phyloP scores from a whole-genome alignment of 805 yeast species.

The Novakomyces olei region DNA sequence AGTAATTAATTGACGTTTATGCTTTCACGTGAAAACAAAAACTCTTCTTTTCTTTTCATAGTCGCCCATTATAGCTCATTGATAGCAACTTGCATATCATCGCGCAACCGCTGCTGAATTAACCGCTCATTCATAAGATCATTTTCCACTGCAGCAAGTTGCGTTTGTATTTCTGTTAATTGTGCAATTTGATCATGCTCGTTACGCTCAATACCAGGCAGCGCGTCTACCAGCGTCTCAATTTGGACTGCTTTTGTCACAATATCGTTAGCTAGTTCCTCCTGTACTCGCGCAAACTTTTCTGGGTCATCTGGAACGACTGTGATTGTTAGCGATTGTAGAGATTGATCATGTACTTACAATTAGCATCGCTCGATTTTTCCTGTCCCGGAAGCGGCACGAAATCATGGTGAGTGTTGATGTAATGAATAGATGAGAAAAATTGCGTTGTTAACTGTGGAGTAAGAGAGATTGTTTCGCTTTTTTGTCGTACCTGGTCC shows the following conservation, averaged over 20 bases:
- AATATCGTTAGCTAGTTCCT: conserved; percentile 64
- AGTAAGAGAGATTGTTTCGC: background rate
- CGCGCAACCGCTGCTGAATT: no score
- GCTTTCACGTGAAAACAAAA: no score
- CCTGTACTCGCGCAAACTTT: conserved; percentile 22
- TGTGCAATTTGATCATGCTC: conserved; percentile 45
- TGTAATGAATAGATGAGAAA: conserved; percentile 8
- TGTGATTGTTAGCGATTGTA: no score
- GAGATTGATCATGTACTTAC: conserved; percentile 32
- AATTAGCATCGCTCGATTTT: conserved; percentile 40
- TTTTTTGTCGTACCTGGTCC: conserved; percentile 4
- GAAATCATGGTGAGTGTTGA: conserved; percentile 30
- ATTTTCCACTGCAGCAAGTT: conserved; percentile 15
- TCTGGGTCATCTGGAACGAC: conserved; percentile 12
- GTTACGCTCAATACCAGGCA: conserved; percentile 80
- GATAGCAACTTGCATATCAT: no score
- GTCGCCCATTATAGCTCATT: no score
- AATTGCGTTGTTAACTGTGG: conserved; percentile 7
- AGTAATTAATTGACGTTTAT: no score
- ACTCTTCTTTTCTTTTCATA: no score
- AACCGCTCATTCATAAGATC: no score
- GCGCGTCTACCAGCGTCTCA: conserved; percentile 55
- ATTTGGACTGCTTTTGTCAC: conserved; percentile 72
- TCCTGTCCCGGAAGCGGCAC: conserved; percentile 29
- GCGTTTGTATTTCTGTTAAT: conserved; percentile 38